phyloP scores from a whole-genome alignment of 2,329 filamentous ascomycete species.

The Geosmithia morbida region DNA sequence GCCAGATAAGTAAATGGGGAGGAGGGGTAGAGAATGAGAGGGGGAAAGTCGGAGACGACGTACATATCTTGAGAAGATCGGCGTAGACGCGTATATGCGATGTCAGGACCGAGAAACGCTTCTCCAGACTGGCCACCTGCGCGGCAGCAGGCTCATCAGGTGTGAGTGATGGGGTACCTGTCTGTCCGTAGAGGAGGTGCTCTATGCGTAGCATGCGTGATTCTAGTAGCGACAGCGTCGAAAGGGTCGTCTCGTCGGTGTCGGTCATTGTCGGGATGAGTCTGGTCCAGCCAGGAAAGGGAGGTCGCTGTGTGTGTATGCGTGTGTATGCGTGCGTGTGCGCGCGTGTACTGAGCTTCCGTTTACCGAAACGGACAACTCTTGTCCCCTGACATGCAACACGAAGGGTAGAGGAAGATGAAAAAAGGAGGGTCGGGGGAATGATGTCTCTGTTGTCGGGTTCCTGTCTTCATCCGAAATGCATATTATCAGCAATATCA shows the following conservation, averaged over 20 bases:
- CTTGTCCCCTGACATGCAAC: too few species aligned
- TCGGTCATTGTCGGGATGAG: slow-evolving; percentile 7
- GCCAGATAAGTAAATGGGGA: too few species aligned
- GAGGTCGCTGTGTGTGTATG: too few species aligned
- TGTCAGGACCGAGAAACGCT: slow-evolving; percentile 33
- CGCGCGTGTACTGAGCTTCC: too few species aligned
- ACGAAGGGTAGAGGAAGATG: too few species aligned
- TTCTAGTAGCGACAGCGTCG: slow-evolving; percentile 42
- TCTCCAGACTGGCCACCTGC: slow-evolving; percentile 35
- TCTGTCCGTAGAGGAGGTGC: slow-evolving; percentile 38
- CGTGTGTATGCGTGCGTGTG: too few species aligned
- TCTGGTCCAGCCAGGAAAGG: neutral
- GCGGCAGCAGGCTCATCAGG: slow-evolving; percentile 25
- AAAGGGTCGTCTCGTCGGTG: slow-evolving; percentile 36
- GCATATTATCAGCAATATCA: too few species aligned
- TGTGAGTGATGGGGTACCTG: slow-evolving; percentile 10
- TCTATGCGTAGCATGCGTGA: slow-evolving; percentile 44
- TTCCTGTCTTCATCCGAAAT: too few species aligned
- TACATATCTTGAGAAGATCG: slow-evolving; percentile 47
- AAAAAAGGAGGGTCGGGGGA: too few species aligned
- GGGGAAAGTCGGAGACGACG: neutral
- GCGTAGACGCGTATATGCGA: slow-evolving; percentile 40
- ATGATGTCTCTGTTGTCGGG: too few species aligned
- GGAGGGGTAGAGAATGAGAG: neutral
- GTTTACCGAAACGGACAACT: too few species aligned